Conservation (phyloP, 352 stramenopile genomes). For the Phytophthora sansomeana region DNA sequence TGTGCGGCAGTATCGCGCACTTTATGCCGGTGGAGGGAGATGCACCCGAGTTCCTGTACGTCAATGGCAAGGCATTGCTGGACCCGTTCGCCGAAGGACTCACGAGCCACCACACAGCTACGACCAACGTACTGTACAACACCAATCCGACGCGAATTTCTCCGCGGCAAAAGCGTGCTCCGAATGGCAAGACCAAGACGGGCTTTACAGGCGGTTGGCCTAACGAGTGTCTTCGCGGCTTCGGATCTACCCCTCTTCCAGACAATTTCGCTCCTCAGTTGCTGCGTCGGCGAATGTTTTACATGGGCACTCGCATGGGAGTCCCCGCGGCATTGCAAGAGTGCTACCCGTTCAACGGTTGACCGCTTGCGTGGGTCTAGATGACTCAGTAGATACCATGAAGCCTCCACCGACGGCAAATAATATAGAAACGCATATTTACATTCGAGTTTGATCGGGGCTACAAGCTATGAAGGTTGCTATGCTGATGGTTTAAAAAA, state of each 20-base stretch:
- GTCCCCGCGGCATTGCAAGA: conserved; percentile 30
- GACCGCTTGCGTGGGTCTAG: no score
- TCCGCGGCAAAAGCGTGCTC: conserved; percentile 36
- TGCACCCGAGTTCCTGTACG: conserved; percentile 55
- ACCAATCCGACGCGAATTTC: conserved; percentile 55
- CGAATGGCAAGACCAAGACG: conserved; percentile 30
- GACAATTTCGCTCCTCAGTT: conserved; percentile 40
- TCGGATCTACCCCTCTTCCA: conserved; percentile 53
- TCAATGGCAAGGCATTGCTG: conserved; percentile 60
- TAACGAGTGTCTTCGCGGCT: conserved; percentile 55
- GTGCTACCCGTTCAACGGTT: conserved; percentile 44
- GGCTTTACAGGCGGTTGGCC: conserved; percentile 32
- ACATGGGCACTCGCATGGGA: conserved; percentile 45
- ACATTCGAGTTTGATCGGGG: neutral
- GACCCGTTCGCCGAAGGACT: conserved; percentile 38
- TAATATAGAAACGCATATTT: conserved; percentile 6
- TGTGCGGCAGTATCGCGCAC: conserved; percentile 53
- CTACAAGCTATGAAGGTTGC: no score
- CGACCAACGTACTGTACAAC: conserved; percentile 54
- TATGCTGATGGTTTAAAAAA: no score
- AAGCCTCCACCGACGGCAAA: no score
- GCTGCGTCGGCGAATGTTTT: conserved; percentile 52
- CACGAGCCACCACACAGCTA: conserved; percentile 27
- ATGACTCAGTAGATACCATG: no score
- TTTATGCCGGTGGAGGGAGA: conserved; percentile 41